Evolutionary conservation across 495 filamentous ascomycete genomes (phyloP).

Genomic region (Xylaria longipes): DNA sequence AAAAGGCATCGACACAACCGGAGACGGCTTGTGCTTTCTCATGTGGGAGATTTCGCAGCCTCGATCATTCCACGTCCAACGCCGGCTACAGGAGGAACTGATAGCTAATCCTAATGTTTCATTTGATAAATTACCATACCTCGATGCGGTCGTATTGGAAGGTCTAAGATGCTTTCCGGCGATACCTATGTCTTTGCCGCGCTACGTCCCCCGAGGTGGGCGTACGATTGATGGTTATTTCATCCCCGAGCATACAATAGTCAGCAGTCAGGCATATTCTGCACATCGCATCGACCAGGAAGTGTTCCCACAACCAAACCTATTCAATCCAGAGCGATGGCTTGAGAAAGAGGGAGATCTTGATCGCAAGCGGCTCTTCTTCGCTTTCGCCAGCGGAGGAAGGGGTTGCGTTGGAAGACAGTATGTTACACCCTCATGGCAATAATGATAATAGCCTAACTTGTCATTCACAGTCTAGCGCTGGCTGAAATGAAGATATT

Average conservation of each 20-base stretch:
- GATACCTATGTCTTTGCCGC: conserved; percentile 71
- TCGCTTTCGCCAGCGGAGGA: conserved; percentile 61
- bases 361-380: conserved; percentile 56
- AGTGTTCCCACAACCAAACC: conserved; percentile 62
- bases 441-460: neutral
- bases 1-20: conserved; percentile 74
- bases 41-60: conserved; percentile 71
- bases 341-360: conserved; percentile 55
- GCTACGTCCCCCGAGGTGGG: conserved; percentile 62
- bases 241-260: conserved; percentile 56
- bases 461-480: conserved; percentile 55
- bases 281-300: conserved; percentile 57
- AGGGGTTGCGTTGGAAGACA: conserved; percentile 65
- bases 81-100: conserved; percentile 57
- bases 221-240: conserved; percentile 54
- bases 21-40: conserved; percentile 68
- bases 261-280: conserved; percentile 62
- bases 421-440: conserved; percentile 41
- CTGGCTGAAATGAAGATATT: conserved; percentile 71
- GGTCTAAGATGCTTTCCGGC: conserved; percentile 64
- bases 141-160: conserved; percentile 68
- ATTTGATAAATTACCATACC: conserved; percentile 62
- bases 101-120: conserved; percentile 34
- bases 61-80: conserved; percentile 51
- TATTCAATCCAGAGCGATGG: conserved; percentile 70